phyloP scores from a whole-genome alignment of 495 filamentous ascomycete genomes.

The Aspergillus mulundensis region DNA sequence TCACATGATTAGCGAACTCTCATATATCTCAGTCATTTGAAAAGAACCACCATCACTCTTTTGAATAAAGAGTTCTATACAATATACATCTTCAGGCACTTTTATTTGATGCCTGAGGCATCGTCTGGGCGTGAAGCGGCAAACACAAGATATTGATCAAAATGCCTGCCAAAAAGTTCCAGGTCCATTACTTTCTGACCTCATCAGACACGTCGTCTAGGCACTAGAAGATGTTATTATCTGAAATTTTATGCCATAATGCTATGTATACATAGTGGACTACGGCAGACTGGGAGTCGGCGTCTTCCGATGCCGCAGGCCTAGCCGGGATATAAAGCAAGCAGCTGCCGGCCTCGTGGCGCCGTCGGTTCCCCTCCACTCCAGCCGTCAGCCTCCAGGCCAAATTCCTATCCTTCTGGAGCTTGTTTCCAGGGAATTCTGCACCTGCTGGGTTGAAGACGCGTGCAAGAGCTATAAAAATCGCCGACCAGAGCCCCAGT shows the following conservation, averaged over 20 bases:
- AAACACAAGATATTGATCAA: background rate
- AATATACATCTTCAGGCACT: background rate
- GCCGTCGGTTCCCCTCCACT: constrained; percentile 3
- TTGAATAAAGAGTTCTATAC: too few species aligned
- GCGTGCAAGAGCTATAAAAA: constrained; percentile 3
- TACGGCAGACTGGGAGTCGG: constrained; percentile 14
- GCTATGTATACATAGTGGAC: background rate
- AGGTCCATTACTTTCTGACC: background rate
- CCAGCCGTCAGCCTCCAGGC: background rate
- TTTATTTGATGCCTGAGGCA: background rate
- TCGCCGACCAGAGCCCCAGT: background rate
- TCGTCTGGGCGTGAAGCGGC: background rate
- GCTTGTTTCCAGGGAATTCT: constrained; percentile 5
- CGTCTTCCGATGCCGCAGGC: constrained; percentile 16
- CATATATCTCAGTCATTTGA: too few species aligned
- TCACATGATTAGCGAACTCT: background rate
- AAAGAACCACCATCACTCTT: too few species aligned
- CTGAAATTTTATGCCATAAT: background rate
- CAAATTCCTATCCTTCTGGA: background rate
- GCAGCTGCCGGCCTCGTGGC: constrained; percentile 26
- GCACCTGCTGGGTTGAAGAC: background rate
- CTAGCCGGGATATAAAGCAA: constrained; percentile 12
- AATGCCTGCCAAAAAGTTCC: too few species aligned
- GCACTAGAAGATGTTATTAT: background rate
- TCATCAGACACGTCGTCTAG: too few species aligned